Evolutionary conservation across 768 basidiomycete genomes (phyloP).

Genomic region (Tricholoma terreum): DNA sequence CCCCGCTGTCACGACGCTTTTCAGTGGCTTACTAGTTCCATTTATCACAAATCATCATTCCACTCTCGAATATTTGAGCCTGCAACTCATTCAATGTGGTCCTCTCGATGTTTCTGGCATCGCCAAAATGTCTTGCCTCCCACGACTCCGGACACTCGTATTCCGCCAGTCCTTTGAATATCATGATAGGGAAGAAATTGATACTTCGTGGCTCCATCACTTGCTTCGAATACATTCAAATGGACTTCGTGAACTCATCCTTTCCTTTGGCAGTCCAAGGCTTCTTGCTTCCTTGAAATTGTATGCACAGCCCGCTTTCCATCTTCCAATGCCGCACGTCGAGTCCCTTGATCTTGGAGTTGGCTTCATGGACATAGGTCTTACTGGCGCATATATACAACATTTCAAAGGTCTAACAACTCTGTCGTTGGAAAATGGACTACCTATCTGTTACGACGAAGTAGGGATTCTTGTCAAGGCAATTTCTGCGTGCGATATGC

Average conservation of each 20-base stretch:
- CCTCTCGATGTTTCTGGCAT: not conserved
- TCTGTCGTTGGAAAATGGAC: not conserved
- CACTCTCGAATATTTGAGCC: not conserved
- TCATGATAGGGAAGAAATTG: not conserved
- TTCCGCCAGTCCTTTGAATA: not conserved
- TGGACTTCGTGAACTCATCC: not conserved
- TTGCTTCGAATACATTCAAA: not conserved
- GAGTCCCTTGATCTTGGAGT: not conserved
- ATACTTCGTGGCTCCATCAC: not conserved
- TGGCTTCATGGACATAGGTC: not conserved
- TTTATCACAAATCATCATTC: not conserved
- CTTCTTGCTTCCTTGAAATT: not conserved
- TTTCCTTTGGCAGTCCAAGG: not conserved
- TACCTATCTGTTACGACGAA: too few species aligned
- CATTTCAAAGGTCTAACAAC: not conserved
- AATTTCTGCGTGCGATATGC: too few species aligned
- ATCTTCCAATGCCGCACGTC: not conserved
- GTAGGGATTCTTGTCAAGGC: not conserved
- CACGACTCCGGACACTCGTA: not conserved
- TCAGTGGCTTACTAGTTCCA: not conserved
- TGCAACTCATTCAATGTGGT: not conserved
- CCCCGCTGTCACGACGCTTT: not conserved
- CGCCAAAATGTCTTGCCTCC: not conserved
- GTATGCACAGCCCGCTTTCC: not conserved
- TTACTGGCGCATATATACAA: not conserved